A percentile compares a stretch with the other conserved stretches of the same genome.
These are phyloP conservation scores for Spergularia azorica DNA, from an alignment of 179 eudicot genomes.

Conservation along the genomic window DNA sequence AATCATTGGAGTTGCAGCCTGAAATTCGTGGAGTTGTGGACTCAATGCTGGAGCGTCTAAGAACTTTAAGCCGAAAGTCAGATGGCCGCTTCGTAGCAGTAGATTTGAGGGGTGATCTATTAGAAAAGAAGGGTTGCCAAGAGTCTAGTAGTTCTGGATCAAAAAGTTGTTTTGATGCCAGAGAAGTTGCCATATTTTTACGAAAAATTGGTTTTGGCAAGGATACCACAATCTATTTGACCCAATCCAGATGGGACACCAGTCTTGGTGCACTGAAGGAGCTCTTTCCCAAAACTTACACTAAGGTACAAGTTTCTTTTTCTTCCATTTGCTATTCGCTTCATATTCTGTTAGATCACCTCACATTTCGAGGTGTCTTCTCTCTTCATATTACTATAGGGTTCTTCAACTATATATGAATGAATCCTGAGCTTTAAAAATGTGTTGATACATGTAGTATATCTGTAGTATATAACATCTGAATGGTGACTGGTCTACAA, in stretches of 20 bases:
- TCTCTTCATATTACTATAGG: no score
- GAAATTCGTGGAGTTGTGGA: constrained; percentile 82
- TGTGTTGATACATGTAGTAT: no score
- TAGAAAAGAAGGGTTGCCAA: constrained; percentile 82
- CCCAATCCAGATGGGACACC: constrained; percentile 93
- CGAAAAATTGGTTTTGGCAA: constrained; percentile 78
- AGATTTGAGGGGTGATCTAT: constrained; percentile 77
- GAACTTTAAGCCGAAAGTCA: constrained; percentile 76
- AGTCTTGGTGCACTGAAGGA: constrained; percentile 81
- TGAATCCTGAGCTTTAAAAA: no score
- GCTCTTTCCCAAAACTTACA: constrained; percentile 89
- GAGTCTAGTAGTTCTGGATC: constrained; percentile 42
- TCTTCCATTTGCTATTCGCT: neutral
- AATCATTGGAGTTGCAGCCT: constrained; percentile 69
- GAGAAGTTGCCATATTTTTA: constrained; percentile 72
- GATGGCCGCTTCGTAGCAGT: constrained; percentile 84
- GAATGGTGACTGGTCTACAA: no score
- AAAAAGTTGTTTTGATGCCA: constrained; percentile 82
- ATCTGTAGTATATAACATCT: no score
- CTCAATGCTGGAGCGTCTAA: constrained; percentile 76
- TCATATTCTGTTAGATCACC: neutral
- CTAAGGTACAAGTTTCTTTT: constrained; percentile 59
- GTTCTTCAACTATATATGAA: no score
- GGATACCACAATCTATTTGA: constrained; percentile 86
- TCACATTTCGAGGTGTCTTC: neutral